Percentiles rank a stretch among this genome's conserved stretches.
These are phyloP conservation scores for Collybiopsis luxurians DNA, from an alignment of 768 basidiomycete genomes.

Conservation along the genomic window DNA sequence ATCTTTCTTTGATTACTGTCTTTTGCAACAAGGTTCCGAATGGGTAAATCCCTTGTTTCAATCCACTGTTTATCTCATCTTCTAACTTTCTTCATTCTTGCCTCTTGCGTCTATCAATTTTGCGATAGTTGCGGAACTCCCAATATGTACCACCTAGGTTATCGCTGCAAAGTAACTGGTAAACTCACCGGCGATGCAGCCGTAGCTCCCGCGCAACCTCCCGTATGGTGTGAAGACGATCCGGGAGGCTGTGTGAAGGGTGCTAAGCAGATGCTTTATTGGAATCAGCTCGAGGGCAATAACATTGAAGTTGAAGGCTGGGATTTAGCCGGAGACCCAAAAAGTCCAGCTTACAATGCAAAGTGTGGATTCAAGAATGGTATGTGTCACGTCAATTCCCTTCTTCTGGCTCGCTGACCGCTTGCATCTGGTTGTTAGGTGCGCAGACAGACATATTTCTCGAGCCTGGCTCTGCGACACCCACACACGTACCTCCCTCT, in stretches of 20 bases:
- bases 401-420: background rate
- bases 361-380: conserved; percentile 34
- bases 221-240: conserved; percentile 40
- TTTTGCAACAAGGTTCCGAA: conserved; percentile 19
- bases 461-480: conserved; percentile 1
- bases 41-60: conserved; percentile 14
- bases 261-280: conserved; percentile 43
- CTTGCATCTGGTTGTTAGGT: background rate
- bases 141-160: conserved; percentile 45
- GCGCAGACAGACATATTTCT: conserved; percentile 11
- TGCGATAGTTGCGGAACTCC: conserved; percentile 36
- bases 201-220: conserved; percentile 26
- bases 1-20: background rate
- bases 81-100: too few relatives aligned
- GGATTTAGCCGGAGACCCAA: conserved; percentile 42
- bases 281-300: conserved; percentile 41
- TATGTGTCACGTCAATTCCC: conserved; percentile 8
- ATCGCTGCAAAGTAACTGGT: conserved; percentile 37
- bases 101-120: background rate
- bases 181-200: conserved; percentile 23
- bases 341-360: conserved; percentile 32
- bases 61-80: conserved; percentile 8
- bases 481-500: background rate
- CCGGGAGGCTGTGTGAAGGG: conserved; percentile 31
- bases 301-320: conserved; percentile 37